A percentile compares a stretch with the other conserved stretches of the same genome.
Evolutionary conservation across 345 rosid species (phyloP).

Genomic region (Eucalyptus tenuipes): DNA sequence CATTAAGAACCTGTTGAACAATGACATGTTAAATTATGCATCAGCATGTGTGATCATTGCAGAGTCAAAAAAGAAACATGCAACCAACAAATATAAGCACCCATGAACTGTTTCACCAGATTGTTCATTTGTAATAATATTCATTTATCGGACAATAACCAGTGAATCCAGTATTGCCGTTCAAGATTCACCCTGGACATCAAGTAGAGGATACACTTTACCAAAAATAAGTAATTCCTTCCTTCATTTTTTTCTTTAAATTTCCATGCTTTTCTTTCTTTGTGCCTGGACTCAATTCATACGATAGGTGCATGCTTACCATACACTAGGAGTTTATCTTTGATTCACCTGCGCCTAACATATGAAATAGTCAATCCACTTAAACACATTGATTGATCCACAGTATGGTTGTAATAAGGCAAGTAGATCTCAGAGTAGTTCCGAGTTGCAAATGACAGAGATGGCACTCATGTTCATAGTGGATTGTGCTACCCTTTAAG

Average conservation of each 20-base stretch:
- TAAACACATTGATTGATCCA: not conserved
- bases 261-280: not conserved
- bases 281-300: not conserved
- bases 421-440: not conserved
- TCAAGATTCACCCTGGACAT: not conserved
- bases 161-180: not conserved
- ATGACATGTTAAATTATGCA: not conserved
- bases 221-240: not conserved
- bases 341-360: not conserved
- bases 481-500: not conserved
- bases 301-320: not conserved
- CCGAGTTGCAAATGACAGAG: not conserved
- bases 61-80: not conserved
- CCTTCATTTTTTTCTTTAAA: not conserved
- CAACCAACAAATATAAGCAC: not conserved
- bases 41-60: not conserved
- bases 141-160: not conserved
- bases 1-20: slow-evolving; percentile 41
- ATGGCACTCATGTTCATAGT: not conserved
- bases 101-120: not conserved
- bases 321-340: not conserved
- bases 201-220: not conserved
- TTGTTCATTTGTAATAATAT: not conserved
- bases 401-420: not conserved
- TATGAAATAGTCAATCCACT: not conserved